phyloP scores from a whole-genome alignment of 371 early-diverging fungal species.

The Lichtheimia ramosa region DNA sequence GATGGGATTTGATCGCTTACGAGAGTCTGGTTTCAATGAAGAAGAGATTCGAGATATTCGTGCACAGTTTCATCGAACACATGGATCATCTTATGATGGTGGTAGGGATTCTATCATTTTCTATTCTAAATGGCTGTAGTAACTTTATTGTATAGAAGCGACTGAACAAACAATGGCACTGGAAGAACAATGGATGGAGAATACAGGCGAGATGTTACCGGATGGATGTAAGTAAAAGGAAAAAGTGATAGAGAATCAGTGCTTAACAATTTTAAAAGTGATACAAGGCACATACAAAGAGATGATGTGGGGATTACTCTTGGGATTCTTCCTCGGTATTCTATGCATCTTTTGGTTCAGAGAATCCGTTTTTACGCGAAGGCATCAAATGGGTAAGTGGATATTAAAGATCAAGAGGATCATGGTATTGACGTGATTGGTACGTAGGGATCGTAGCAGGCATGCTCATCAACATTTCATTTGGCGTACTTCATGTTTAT shows the following conservation, averaged over 20 bases:
- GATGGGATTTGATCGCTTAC: constrained; percentile 67
- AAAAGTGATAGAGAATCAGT: not conserved
- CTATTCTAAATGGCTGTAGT: not conserved
- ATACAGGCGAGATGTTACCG: constrained; percentile 55
- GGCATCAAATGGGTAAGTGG: constrained; percentile 66
- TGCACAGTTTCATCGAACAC: constrained; percentile 61
- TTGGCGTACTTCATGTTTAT: constrained; percentile 61
- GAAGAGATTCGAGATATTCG: constrained; percentile 68
- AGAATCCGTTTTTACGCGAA: constrained; percentile 63
- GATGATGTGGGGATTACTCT: constrained; percentile 63
- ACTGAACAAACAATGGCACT: constrained; percentile 47
- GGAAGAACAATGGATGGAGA: constrained; percentile 78
- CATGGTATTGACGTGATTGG: constrained; percentile 1
- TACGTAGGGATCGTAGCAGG: constrained; percentile 59
- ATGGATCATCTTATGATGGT: constrained; percentile 23
- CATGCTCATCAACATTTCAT: constrained; percentile 66
- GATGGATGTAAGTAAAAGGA: constrained; percentile 50
- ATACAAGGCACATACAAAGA: constrained; percentile 62
- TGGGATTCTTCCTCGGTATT: constrained; percentile 71
- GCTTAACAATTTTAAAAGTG: constrained; percentile 14
- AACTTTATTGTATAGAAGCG: constrained; percentile 12
- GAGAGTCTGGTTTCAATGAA: constrained; percentile 70
- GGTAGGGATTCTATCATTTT: not conserved
- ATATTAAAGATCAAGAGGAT: not conserved
- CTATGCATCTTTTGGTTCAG: constrained; percentile 69